A percentile compares a stretch with the other conserved stretches of the same genome.
Conservation (phyloP, 345 rosid species). For the Aquilaria sinensis region DNA sequence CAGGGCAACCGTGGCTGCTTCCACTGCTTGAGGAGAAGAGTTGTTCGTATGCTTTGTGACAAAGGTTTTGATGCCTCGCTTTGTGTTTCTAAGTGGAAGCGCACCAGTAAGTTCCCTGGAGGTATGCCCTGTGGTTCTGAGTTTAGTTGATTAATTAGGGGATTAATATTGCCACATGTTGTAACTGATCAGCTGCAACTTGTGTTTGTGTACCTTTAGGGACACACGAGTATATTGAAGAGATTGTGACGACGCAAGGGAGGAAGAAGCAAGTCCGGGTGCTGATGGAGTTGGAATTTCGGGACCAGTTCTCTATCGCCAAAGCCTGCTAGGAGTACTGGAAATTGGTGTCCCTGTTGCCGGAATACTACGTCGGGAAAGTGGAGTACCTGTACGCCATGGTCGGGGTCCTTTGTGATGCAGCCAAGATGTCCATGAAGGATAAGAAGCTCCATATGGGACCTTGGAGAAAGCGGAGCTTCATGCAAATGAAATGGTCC, state of each 20-base stretch:
- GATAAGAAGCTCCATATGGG: constrained; percentile 41
- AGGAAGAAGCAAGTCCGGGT: constrained; percentile 32
- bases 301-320: constrained; percentile 38
- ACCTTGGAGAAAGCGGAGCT: constrained; percentile 42
- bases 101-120: constrained; percentile 33
- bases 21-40: constrained; percentile 26
- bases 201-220: constrained; percentile 12
- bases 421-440: constrained; percentile 40
- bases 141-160: too few relatives aligned
- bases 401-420: constrained; percentile 28
- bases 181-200: too few relatives aligned
- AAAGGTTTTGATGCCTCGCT: constrained; percentile 28
- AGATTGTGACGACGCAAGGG: constrained; percentile 21
- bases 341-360: constrained; percentile 23
- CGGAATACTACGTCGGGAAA: constrained; percentile 37
- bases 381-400: constrained; percentile 28
- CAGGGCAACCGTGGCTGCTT: constrained; percentile 22
- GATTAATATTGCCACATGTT: too few relatives aligned
- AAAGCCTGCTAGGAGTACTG: constrained; percentile 34
- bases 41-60: constrained; percentile 23
- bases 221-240: constrained; percentile 35
- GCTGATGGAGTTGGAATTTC: constrained; percentile 37
- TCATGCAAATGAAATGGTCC: constrained; percentile 58
- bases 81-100: constrained; percentile 36
- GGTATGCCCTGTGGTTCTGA: constrained; percentile 14